phyloP scores from a whole-genome alignment of 2,329 filamentous ascomycete species.

The Fusarium tuaranense region DNA sequence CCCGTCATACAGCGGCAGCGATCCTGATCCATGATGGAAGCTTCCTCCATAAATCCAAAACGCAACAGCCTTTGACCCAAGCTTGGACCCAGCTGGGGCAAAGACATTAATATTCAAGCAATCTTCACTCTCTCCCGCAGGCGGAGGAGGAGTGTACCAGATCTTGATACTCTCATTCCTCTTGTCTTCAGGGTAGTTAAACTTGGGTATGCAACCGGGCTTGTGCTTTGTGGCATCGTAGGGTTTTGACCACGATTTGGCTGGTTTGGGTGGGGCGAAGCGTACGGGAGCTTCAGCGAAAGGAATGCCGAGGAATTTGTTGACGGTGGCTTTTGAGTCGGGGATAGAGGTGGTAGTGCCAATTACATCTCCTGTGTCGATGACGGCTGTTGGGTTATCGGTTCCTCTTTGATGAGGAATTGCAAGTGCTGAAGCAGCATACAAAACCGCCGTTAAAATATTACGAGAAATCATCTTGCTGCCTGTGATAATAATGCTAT shows the following conservation, averaged over 20 bases:
- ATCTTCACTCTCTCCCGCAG: slow-evolving; percentile 47
- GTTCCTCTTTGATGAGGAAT: background rate
- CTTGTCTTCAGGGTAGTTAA: slow-evolving; percentile 32
- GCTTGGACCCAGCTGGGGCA: slow-evolving; percentile 35
- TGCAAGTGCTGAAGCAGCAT: background rate
- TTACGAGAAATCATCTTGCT: slow-evolving; percentile 15
- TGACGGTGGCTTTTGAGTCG: slow-evolving; percentile 30
- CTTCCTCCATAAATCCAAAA: slow-evolving; percentile 59
- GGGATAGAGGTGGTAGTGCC: slow-evolving; percentile 33
- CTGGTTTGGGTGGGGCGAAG: slow-evolving; percentile 38
- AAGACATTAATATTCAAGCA: slow-evolving; percentile 51
- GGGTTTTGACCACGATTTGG: slow-evolving; percentile 25
- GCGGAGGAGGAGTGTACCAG: slow-evolving; percentile 39
- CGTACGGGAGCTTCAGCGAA: slow-evolving; percentile 45
- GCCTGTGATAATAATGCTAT: background rate
- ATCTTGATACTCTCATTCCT: slow-evolving; percentile 28
- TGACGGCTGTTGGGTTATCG: slow-evolving; percentile 23
- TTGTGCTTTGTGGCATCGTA: slow-evolving; percentile 42
- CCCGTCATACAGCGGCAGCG: slow-evolving; percentile 54
- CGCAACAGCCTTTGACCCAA: slow-evolving; percentile 54
- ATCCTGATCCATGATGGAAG: slow-evolving; percentile 51
- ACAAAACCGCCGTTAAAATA: slow-evolving; percentile 1
- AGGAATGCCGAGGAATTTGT: slow-evolving; percentile 48
- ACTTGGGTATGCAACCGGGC: slow-evolving; percentile 44
- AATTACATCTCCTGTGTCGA: slow-evolving; percentile 32